Evolutionary conservation across 495 filamentous ascomycete species (phyloP).

Genomic region (Aspergillus bertholletiae): DNA sequence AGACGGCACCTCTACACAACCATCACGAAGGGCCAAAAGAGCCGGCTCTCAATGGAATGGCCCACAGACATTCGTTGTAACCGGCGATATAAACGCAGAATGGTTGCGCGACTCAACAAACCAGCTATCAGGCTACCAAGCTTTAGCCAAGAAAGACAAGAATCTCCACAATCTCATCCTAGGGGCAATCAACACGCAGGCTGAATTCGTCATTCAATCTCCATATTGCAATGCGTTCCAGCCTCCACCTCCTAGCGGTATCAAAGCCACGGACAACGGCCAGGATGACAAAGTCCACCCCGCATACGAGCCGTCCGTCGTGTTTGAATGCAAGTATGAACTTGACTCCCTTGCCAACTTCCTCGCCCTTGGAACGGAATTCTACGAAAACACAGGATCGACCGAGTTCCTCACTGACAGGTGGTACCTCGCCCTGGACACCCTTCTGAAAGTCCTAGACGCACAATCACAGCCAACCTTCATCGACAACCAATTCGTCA

Average conservation of each 20-base stretch:
- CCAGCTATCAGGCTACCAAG: constrained; percentile 86
- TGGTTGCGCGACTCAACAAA: constrained; percentile 98
- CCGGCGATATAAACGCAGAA: constrained; percentile 97
- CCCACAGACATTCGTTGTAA: constrained; percentile 91
- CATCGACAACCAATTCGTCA: constrained; percentile 55
- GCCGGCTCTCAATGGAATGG: constrained; percentile 71
- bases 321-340: constrained; percentile 99
- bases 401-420: constrained; percentile 71
- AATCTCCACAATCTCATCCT: constrained; percentile 74
- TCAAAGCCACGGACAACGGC: constrained; percentile 65
- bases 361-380: constrained; percentile 79
- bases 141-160: constrained; percentile 74
- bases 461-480: constrained; percentile 81
- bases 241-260: constrained; percentile 76
- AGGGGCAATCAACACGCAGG: constrained; percentile 95
- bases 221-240: constrained; percentile 99
- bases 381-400: constrained; percentile 74
- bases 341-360: constrained; percentile 94
- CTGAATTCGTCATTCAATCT: constrained; percentile 87
- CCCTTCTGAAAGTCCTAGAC: constrained; percentile 67
- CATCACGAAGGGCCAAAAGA: constrained; percentile 34
- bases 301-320: constrained; percentile 71
- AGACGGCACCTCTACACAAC: constrained; percentile 39
- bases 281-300: constrained; percentile 85
- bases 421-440: constrained; percentile 78